Conservation (phyloP, 306 rosid genomes). For the Aeschynomene evenia region DNA sequence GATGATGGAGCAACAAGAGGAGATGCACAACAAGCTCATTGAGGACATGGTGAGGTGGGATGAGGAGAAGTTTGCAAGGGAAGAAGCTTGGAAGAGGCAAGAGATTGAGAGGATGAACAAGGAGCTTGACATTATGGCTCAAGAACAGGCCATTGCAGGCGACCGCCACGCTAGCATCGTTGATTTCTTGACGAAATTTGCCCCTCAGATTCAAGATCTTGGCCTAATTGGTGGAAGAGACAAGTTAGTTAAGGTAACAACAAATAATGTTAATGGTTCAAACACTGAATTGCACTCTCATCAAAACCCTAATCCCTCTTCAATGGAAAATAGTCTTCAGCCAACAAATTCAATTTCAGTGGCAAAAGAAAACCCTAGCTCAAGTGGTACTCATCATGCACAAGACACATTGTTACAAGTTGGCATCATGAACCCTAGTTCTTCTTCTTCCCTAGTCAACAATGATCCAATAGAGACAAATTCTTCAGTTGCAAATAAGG, state of each 20-base stretch:
- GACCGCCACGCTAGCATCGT: slow-evolving; percentile 70
- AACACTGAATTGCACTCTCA: slow-evolving; percentile 10
- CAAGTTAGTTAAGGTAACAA: not conserved
- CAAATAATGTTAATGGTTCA: not conserved
- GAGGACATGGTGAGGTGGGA: slow-evolving; percentile 75
- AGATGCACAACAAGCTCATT: slow-evolving; percentile 67
- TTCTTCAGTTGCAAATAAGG: slow-evolving; percentile 17
- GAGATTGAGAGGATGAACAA: slow-evolving; percentile 78
- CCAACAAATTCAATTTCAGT: not conserved
- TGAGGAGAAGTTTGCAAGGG: slow-evolving; percentile 61
- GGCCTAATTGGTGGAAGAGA: not conserved
- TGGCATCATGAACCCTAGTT: slow-evolving; percentile 34
- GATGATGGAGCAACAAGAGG: slow-evolving; percentile 83
- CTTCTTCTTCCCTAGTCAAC: slow-evolving; percentile 25
- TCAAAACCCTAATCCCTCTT: slow-evolving; percentile 38
- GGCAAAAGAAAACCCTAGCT: slow-evolving; percentile 55
- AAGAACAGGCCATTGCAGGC: slow-evolving; percentile 69
- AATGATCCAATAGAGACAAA: not conserved
- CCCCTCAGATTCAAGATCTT: slow-evolving; percentile 6
- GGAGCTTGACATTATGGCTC: slow-evolving; percentile 82
- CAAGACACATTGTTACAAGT: slow-evolving; percentile 15
- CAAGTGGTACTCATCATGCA: not conserved
- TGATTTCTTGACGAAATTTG: slow-evolving; percentile 60
- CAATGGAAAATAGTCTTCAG: not conserved
- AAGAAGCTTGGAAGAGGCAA: slow-evolving; percentile 84